Evolutionary conservation across 345 rosid genomes (phyloP).

Genomic region (Arabidopsis thaliana): DNA sequence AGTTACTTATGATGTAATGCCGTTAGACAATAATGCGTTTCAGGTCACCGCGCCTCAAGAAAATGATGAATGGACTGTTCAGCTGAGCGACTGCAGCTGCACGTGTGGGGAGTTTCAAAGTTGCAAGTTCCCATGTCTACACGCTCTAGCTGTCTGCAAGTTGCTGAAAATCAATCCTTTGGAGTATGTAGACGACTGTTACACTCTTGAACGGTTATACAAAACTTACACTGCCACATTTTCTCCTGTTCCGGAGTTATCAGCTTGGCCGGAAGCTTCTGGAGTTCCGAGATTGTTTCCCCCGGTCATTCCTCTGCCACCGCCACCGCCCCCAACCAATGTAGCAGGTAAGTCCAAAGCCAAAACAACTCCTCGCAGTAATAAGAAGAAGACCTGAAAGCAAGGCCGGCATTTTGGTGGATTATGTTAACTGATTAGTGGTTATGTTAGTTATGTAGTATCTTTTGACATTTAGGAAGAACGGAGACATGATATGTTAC

Average conservation of each 20-base stretch:
- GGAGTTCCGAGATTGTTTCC: conserved; percentile 26
- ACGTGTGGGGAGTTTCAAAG: conserved; percentile 29
- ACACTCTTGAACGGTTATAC: background rate
- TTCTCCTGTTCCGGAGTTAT: conserved; percentile 1
- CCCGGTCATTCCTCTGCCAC: background rate
- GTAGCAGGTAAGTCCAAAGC: background rate
- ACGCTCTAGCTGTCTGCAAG: conserved; percentile 15
- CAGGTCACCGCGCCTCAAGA: too few species aligned
- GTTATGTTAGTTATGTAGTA: too few species aligned
- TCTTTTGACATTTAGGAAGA: background rate
- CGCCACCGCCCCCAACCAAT: background rate
- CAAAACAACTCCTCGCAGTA: background rate
- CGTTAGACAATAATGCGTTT: background rate
- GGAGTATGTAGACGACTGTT: conserved; percentile 18
- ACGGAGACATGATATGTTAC: too few species aligned
- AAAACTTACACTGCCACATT: background rate
- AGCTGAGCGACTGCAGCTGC: conserved; percentile 1
- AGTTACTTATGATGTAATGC: background rate
- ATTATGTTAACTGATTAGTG: too few species aligned
- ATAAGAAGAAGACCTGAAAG: background rate
- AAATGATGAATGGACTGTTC: conserved; percentile 6
- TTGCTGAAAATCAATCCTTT: conserved; percentile 31
- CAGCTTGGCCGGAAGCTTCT: conserved; percentile 25
- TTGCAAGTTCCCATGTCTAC: conserved; percentile 16
- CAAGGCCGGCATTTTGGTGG: background rate